Evolutionary conservation across 2,329 filamentous ascomycete species (phyloP).

Genomic region (Aphanoascus verrucosus): DNA sequence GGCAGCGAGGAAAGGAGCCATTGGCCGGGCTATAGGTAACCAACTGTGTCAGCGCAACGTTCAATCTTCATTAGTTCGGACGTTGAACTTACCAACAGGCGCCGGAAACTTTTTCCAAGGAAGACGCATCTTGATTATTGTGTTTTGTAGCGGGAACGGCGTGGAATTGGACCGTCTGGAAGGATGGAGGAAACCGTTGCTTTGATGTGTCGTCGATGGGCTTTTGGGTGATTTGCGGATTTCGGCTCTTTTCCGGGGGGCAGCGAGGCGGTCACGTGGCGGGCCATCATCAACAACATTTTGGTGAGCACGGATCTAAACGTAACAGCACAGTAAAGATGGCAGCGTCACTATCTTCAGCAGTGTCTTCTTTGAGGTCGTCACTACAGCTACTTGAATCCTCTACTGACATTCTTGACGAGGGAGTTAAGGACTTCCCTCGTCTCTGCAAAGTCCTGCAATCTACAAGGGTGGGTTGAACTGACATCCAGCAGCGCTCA

Average conservation of each 20-base stretch:
- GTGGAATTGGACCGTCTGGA: background rate
- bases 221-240: slow-evolving; percentile 9
- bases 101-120: slow-evolving; percentile 77
- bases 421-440: slow-evolving; percentile 53
- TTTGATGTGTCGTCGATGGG: slow-evolving; percentile 2
- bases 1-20: slow-evolving; percentile 88
- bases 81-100: slow-evolving; percentile 57
- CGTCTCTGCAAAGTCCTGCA: slow-evolving; percentile 53
- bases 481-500: background rate
- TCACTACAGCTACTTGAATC: slow-evolving; percentile 53
- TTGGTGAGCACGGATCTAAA: background rate
- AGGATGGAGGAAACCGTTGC: slow-evolving; percentile 6
- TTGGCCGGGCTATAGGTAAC: slow-evolving; percentile 60
- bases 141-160: background rate
- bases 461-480: slow-evolving; percentile 45
- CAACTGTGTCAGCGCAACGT: slow-evolving; percentile 23
- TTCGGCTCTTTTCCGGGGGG: slow-evolving; percentile 14
- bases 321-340: slow-evolving; percentile 19
- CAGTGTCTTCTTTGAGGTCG: slow-evolving; percentile 50
- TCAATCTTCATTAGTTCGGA: slow-evolving; percentile 4
- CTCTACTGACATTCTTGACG: slow-evolving; percentile 52
- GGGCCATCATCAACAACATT: background rate
- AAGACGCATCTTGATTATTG: slow-evolving; percentile 56
- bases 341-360: slow-evolving; percentile 45
- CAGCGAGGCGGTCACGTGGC: slow-evolving; percentile 10